Evolutionary conservation across 169 alveolate genomes (phyloP).

Genomic region (Babesia caballi): DNA sequence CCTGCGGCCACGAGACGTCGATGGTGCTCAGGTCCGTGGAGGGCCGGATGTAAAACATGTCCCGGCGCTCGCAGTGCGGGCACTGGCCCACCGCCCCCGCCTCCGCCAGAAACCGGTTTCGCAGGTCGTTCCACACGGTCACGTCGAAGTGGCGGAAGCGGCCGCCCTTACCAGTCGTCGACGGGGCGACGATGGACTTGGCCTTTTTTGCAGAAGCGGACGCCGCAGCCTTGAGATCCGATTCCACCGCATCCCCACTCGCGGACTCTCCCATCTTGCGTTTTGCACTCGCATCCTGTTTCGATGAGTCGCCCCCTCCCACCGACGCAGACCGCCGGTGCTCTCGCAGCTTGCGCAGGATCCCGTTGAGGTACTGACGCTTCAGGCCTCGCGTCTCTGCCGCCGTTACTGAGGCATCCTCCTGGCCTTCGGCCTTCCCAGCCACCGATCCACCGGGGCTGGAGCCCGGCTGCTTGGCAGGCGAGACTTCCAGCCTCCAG

Average conservation of each 20-base stretch:
- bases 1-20: conserved; percentile 55
- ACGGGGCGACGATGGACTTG: conserved; percentile 5
- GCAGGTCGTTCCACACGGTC: conserved; percentile 50
- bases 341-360: conserved; percentile 6
- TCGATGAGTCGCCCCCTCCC: neutral
- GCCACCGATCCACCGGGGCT: neutral
- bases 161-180: neutral
- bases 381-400: neutral
- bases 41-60: conserved; percentile 9
- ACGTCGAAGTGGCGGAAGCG: conserved; percentile 8
- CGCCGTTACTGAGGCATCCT: neutral
- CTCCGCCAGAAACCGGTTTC: conserved; percentile 42
- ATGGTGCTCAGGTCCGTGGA: conserved; percentile 29
- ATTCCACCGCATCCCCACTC: neutral
- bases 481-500: neutral
- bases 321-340: neutral
- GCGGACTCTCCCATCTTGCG: neutral
- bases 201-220: too few species aligned
- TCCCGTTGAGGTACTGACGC: neutral
- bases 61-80: conserved; percentile 27
- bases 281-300: neutral
- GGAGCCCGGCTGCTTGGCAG: neutral
- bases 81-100: conserved; percentile 14
- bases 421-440: neutral
- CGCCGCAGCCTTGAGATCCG: neutral